Conservation (phyloP, 2,329 filamentous ascomycete species). For the Leptographium radiaticola region DNA sequence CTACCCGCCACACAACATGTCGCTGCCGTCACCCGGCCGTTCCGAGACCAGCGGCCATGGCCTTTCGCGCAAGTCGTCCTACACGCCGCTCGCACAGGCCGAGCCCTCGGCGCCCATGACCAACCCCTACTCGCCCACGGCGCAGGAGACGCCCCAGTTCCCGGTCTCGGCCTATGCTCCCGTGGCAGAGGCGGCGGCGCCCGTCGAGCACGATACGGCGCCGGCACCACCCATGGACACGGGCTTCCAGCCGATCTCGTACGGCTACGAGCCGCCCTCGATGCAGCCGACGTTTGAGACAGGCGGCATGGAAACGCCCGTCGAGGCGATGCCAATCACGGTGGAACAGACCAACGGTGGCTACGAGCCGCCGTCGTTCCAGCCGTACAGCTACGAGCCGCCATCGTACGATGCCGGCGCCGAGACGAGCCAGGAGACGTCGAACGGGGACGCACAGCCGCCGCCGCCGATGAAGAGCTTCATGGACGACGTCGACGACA, state of each 20-base stretch:
- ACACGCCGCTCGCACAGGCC: constrained; percentile 12
- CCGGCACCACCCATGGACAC: background rate
- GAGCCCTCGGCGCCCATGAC: background rate
- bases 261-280: constrained; percentile 38
- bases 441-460: constrained; percentile 29
- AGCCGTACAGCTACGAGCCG: constrained; percentile 45
- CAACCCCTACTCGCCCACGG: too few species aligned
- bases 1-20: constrained; percentile 20
- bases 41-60: constrained; percentile 11
- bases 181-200: background rate
- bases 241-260: constrained; percentile 32
- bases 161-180: constrained; percentile 16
- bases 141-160: background rate
- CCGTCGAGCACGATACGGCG: too few species aligned
- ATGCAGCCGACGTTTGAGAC: constrained; percentile 19
- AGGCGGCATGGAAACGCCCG: background rate
- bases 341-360: constrained; percentile 24
- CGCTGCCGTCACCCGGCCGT: constrained; percentile 19
- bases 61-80: constrained; percentile 16
- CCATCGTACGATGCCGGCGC: constrained; percentile 34
- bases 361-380: constrained; percentile 51
- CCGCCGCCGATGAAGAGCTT: constrained; percentile 57
- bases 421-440: constrained; percentile 35
- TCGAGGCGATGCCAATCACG: constrained; percentile 7
- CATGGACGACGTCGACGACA: constrained; percentile 71